Percentiles rank a stretch among this genome's conserved stretches.
These are phyloP conservation scores for Magnolia kwangsiensis DNA, from an alignment of 164 flowering plant genomes.

Conservation along the genomic window DNA sequence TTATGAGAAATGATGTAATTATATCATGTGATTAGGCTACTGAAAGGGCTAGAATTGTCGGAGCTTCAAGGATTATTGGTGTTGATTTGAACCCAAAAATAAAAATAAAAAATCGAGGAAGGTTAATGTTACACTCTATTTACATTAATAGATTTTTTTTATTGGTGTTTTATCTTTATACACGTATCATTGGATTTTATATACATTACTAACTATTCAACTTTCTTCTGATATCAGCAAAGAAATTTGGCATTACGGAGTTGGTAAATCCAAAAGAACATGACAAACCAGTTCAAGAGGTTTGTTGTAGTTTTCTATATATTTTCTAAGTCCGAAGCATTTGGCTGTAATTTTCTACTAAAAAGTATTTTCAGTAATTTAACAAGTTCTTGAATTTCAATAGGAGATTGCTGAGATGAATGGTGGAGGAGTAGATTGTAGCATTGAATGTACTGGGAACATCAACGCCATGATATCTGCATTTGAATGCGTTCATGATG, in stretches of 20 bases:
- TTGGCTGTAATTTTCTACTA: too few species aligned
- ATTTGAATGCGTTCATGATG: constrained; percentile 74
- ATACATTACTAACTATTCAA: not conserved
- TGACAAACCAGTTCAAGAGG: constrained; percentile 45
- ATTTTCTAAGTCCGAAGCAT: not conserved
- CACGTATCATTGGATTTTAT: not conserved
- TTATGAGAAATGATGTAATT: not conserved
- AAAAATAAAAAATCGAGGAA: constrained; percentile 30
- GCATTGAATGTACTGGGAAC: constrained; percentile 62
- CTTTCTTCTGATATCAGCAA: constrained; percentile 28
- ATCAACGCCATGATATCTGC: constrained; percentile 65
- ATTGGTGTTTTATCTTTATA: not conserved
- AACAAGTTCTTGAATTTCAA: not conserved
- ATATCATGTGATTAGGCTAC: constrained; percentile 21
- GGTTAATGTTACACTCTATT: constrained; percentile 9
- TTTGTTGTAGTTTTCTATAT: not conserved
- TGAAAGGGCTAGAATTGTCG: constrained; percentile 35
- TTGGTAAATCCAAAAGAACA: constrained; percentile 38
- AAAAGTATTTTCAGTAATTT: not conserved
- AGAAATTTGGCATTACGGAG: constrained; percentile 44
- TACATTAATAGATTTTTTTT: not conserved
- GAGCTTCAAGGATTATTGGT: constrained; percentile 37
- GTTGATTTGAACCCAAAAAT: constrained; percentile 28
- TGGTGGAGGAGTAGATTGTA: constrained; percentile 64
- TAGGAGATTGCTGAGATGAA: constrained; percentile 66